Percentiles rank a stretch among this genome's conserved stretches.
phyloP scores from a whole-genome alignment of 1,139 yeast genomes.

The Protomyces gravidus region DNA sequence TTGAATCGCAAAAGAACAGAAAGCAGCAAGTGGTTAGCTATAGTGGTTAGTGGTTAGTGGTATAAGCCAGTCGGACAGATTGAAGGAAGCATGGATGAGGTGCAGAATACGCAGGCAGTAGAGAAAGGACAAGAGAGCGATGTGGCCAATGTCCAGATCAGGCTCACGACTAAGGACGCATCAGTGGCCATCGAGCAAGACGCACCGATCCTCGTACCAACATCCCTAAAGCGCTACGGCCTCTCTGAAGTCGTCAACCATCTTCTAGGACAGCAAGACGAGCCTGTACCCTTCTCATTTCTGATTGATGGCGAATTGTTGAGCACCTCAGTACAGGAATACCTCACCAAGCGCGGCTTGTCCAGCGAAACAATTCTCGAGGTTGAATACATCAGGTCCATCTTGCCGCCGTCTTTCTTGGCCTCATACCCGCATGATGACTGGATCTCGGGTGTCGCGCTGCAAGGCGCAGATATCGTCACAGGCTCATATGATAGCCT shows the following conservation, averaged over 20 bases:
- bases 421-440: conserved; percentile 90
- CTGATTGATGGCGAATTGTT: conserved; percentile 61
- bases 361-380: conserved; percentile 76
- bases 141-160: conserved; percentile 19
- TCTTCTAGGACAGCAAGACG: conserved; percentile 51
- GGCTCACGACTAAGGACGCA: conserved; percentile 68
- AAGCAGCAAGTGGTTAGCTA: neutral
- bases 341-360: conserved; percentile 67
- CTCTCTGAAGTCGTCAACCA: conserved; percentile 93
- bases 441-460: conserved; percentile 82
- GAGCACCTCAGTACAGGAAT: conserved; percentile 73
- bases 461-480: conserved; percentile 45
- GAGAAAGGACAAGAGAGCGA: neutral
- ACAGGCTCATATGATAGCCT: conserved; percentile 94
- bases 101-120: neutral
- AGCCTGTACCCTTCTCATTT: conserved; percentile 86
- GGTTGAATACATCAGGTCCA: conserved; percentile 85
- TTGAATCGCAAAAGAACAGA: no score
- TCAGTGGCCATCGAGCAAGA: conserved; percentile 75
- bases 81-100: neutral
- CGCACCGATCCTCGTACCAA: conserved; percentile 66
- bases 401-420: conserved; percentile 85
- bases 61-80: no score
- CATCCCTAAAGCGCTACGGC: conserved; percentile 79
- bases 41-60: neutral